Conservation (phyloP, 805 yeast species). For the Candida alai region DNA sequence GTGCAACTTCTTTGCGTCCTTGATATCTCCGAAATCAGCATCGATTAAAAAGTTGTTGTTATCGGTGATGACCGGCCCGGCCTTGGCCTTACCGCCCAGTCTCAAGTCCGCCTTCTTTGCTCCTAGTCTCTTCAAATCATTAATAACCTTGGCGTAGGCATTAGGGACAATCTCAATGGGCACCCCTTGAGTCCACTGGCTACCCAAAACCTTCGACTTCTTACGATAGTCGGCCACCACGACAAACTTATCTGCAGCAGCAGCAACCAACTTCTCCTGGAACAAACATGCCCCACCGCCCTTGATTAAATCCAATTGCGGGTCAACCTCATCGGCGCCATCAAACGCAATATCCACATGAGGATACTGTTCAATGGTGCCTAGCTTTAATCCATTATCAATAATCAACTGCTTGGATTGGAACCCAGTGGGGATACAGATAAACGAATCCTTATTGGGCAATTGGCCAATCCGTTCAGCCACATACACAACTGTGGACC, state of each 20-base stretch:
- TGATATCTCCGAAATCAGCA: slow-evolving; percentile 83
- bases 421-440: slow-evolving; percentile 95
- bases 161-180: slow-evolving; percentile 95
- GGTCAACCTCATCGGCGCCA: slow-evolving; percentile 97
- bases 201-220: slow-evolving; percentile 67
- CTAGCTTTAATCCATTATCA: slow-evolving; percentile 73
- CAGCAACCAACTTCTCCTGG: slow-evolving; percentile 93
- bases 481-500: slow-evolving; percentile 94
- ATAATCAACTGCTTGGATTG: slow-evolving; percentile 85
- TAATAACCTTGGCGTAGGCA: slow-evolving; percentile 72
- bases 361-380: slow-evolving; percentile 80
- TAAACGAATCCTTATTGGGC: slow-evolving; percentile 47
- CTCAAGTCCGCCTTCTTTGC: slow-evolving; percentile 64
- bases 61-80: slow-evolving; percentile 96
- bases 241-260: slow-evolving; percentile 68
- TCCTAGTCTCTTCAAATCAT: slow-evolving; percentile 60
- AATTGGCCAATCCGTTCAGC: slow-evolving; percentile 89
- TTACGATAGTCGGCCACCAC: slow-evolving; percentile 93
- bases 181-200: slow-evolving; percentile 82
- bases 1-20: slow-evolving; percentile 52
- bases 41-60: slow-evolving; percentile 91
- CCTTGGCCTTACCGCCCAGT: slow-evolving; percentile 87
- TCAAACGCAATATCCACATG: slow-evolving; percentile 90
- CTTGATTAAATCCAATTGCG: slow-evolving; percentile 76
- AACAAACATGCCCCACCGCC: slow-evolving; percentile 99